Base-by-base conservation (phyloP, 192 early-diverging fungal species). In the Pilobolus umbonatus region DNA sequence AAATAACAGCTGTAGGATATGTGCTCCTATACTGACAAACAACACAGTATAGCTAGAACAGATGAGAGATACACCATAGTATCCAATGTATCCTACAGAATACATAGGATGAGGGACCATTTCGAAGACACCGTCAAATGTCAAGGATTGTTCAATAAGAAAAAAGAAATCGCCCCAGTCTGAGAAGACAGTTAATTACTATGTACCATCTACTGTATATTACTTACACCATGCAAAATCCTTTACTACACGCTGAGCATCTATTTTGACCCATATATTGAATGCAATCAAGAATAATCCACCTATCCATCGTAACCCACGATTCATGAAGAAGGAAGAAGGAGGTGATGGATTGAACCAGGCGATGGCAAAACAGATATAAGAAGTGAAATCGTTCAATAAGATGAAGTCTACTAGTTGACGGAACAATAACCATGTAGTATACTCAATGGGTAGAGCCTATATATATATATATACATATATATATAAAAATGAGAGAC, bases 81-180 rank as follows among this genome's bases (percentile, higher is more conserved):
- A 98, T 5, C 94, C 93, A 19, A 88, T 82, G 64, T 97, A 98
- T 21, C 96, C 96, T 35, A 98, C 87, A 30, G 92, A 95, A 78
- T 98, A 98, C 94, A 97, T 98, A 5, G 96, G 96, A 64, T 98
- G 96, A 26, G 94, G 94, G 0, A 91, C 92, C 86, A 93, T 89
- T 68, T 96, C 93, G 76, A 95, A 95, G 19, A 93, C 91, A 35
- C 92, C 90, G 68, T 93, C 88, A 74, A 94, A 91, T 2, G 88
- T 92, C 38, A 92, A 75, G 19, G 91, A 86, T 65, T 87, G 86
- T 60, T 91, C 88, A 36, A 91, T 78, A 49, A 96, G 71, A 74
- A 98, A 96, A 77, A 98, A 98, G 67, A 98, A 98, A 68, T 96
- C 93, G 49, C 96, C 96, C 96, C 96, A 98, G 75, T 98, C 90